Percentiles rank a stretch among this genome's conserved stretches.
These are phyloP conservation scores for Acacia melanoxylon DNA, from an alignment of 306 rosid genomes.

Conservation along the genomic window DNA sequence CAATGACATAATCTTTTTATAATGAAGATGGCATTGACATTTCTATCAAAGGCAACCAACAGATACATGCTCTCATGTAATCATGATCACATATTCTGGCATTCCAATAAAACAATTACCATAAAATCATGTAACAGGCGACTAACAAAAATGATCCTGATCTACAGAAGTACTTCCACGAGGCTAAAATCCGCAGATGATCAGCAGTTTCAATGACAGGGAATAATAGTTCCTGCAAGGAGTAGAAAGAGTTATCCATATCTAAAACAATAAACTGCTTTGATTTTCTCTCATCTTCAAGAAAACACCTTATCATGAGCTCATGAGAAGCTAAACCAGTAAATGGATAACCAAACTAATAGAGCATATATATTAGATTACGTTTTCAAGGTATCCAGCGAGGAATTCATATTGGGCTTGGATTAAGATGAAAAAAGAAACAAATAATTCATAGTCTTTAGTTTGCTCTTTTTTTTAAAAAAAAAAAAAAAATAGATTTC, in stretches of 20 bases:
- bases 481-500: constrained; percentile 12
- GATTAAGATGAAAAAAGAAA: neutral
- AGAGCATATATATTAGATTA: constrained; percentile 6
- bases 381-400: constrained; percentile 4
- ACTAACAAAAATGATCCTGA: constrained; percentile 69
- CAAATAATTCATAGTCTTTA: neutral
- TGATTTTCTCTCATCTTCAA: constrained; percentile 4
- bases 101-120: constrained; percentile 52
- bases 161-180: constrained; percentile 73
- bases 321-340: constrained; percentile 11
- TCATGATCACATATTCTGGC: constrained; percentile 13
- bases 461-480: constrained; percentile 13
- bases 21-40: constrained; percentile 19
- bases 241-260: constrained; percentile 34
- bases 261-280: constrained; percentile 22
- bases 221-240: constrained; percentile 75
- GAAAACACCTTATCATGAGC: constrained; percentile 10
- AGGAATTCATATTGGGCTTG: constrained; percentile 13
- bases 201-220: constrained; percentile 59
- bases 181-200: constrained; percentile 53
- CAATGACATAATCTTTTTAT: constrained; percentile 11
- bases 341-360: constrained; percentile 27
- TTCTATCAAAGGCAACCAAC: constrained; percentile 18
- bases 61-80: neutral
- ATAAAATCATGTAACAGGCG: constrained; percentile 58